These are phyloP conservation scores for Parmales sp. DNA, from an alignment of 108 stramenopile species.

Conservation along the genomic window DNA sequence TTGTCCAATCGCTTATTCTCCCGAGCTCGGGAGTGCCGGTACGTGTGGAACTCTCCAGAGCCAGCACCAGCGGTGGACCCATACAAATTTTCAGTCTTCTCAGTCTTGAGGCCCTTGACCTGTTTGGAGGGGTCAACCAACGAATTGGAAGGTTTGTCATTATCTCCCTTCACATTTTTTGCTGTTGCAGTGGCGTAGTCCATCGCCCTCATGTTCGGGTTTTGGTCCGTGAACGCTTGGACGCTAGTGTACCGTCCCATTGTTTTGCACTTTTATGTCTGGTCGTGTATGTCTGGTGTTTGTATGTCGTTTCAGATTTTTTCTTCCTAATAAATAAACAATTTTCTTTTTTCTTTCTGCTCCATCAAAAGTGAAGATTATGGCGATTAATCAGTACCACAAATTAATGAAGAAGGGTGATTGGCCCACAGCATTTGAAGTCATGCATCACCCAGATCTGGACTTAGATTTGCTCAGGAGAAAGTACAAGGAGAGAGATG, in stretches of 20 bases:
- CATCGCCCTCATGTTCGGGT: conserved; percentile 51
- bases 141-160: background rate
- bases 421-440: no score
- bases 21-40: conserved; percentile 71
- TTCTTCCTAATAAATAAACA: no score
- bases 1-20: conserved; percentile 63
- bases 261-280: no score
- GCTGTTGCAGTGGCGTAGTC: conserved; percentile 66
- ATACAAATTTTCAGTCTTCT: conserved; percentile 81
- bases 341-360: no score
- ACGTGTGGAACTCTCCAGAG: conserved; percentile 79
- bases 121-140: background rate
- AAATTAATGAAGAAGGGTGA: no score
- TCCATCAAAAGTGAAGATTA: no score
- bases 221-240: conserved; percentile 72
- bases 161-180: background rate
- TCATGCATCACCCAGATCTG: no score
- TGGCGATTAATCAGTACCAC: no score
- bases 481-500: no score
- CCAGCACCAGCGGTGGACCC: conserved; percentile 77
- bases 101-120: conserved; percentile 27
- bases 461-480: no score
- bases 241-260: conserved; percentile 81
- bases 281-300: no score
- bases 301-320: no score